phyloP scores from a whole-genome alignment of 148 eudicot species.

The Rheum nobile region DNA sequence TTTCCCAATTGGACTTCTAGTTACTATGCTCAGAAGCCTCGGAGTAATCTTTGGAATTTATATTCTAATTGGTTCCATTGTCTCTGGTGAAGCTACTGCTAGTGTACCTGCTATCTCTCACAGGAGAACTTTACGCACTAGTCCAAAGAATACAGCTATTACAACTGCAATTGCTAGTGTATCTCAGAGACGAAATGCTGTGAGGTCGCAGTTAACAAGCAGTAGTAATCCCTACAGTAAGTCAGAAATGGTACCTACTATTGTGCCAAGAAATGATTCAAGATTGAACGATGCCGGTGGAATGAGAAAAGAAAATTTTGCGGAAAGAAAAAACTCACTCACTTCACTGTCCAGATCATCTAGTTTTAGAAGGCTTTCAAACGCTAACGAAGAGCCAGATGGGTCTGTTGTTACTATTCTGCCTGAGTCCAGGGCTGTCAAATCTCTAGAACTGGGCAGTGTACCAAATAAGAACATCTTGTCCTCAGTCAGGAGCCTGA shows the following conservation, averaged over 20 bases:
- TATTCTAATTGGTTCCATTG: slow-evolving; percentile 7
- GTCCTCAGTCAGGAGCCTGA: slow-evolving; percentile 34
- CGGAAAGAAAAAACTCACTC: slow-evolving; percentile 41
- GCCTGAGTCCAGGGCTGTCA: slow-evolving; percentile 31
- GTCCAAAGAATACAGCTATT: slow-evolving; percentile 37
- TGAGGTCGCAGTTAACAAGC: slow-evolving; percentile 41
- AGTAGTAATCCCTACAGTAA: slow-evolving; percentile 34
- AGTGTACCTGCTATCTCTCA: slow-evolving; percentile 61
- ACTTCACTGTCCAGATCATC: slow-evolving; percentile 45
- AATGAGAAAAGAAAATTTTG: slow-evolving; percentile 45
- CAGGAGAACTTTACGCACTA: slow-evolving; percentile 40
- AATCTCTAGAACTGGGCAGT: slow-evolving; percentile 29
- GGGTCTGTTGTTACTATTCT: slow-evolving; percentile 27
- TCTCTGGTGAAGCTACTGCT: slow-evolving; percentile 42
- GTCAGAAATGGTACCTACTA: slow-evolving; percentile 52
- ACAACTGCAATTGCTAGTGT: slow-evolving; percentile 28
- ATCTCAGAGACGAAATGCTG: slow-evolving; percentile 41
- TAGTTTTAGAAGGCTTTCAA: slow-evolving; percentile 43
- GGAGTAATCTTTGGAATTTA: background rate
- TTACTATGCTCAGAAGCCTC: background rate
- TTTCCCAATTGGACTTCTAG: background rate
- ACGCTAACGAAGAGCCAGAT: slow-evolving; percentile 46
- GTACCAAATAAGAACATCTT: slow-evolving; percentile 29
- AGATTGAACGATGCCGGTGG: slow-evolving; percentile 54
- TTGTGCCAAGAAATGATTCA: slow-evolving; percentile 70